phyloP scores from a whole-genome alignment of 2,329 filamentous ascomycete genomes.

The Amphichorda felina region DNA sequence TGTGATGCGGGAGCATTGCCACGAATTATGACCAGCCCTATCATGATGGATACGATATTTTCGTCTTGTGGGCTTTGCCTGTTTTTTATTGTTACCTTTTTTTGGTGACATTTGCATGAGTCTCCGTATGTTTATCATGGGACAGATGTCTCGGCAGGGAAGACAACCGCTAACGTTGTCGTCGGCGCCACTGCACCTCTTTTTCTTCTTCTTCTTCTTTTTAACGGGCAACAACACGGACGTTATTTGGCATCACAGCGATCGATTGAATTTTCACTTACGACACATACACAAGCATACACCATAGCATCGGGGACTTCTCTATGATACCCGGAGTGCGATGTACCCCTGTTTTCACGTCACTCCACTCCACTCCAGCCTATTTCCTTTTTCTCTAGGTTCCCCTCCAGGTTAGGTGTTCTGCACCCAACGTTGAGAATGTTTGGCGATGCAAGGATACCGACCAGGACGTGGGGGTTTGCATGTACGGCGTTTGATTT shows the following conservation, averaged over 20 bases:
- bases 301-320: conserved; percentile 21
- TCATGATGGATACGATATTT: background rate
- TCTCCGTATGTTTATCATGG: too few species aligned
- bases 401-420: conserved; percentile 4
- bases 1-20: conserved; percentile 11
- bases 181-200: too few species aligned
- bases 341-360: conserved; percentile 18
- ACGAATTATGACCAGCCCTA: background rate
- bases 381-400: conserved; percentile 10
- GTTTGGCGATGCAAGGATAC: conserved; percentile 5
- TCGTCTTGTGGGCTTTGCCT: background rate
- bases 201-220: conserved; percentile 4
- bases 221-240: background rate
- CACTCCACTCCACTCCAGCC: conserved; percentile 24
- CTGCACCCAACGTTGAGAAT: conserved; percentile 7
- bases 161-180: too few species aligned
- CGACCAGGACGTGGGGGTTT: conserved; percentile 10
- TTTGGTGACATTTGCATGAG: background rate
- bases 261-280: conserved; percentile 11
- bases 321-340: conserved; percentile 29
- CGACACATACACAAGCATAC: conserved; percentile 15
- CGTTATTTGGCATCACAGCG: conserved; percentile 7
- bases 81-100: background rate
- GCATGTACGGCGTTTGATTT: conserved; percentile 17
- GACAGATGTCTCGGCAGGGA: too few species aligned